Evolutionary conservation across 192 early-diverging fungal genomes (phyloP).

Genomic region (Coemansia sp.): DNA sequence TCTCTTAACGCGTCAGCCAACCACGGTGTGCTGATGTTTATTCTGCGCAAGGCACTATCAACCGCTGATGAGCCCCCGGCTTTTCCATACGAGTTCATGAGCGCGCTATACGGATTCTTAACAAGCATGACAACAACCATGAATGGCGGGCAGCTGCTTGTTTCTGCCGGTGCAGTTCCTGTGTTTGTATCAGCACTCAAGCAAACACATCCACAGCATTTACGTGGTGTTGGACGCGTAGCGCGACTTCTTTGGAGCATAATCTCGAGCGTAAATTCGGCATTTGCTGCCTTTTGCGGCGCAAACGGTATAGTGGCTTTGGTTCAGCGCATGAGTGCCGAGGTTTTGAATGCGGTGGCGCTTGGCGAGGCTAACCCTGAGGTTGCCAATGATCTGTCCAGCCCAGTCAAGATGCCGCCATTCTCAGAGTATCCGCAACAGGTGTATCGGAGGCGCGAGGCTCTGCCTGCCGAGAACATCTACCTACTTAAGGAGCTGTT

Average conservation of each 20-base stretch:
- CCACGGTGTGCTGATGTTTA: slow-evolving; percentile 86
- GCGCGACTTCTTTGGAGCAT: slow-evolving; percentile 82
- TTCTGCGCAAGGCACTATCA: slow-evolving; percentile 72
- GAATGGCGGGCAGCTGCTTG: slow-evolving; percentile 85
- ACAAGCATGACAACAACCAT: slow-evolving; percentile 77
- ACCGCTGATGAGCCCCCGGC: slow-evolving; percentile 47
- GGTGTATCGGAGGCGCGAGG: slow-evolving; percentile 50
- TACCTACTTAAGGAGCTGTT: slow-evolving; percentile 84
- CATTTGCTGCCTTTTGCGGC: slow-evolving; percentile 79
- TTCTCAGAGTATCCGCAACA: slow-evolving; percentile 31
- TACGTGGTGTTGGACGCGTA: slow-evolving; percentile 66
- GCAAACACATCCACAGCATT: slow-evolving; percentile 61
- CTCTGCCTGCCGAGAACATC: slow-evolving; percentile 70
- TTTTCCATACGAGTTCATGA: slow-evolving; percentile 69
- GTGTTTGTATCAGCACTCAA: slow-evolving; percentile 71
- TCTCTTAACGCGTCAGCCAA: slow-evolving; percentile 91
- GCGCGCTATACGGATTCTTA: slow-evolving; percentile 79
- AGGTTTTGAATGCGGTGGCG: slow-evolving; percentile 38
- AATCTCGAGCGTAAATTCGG: slow-evolving; percentile 69
- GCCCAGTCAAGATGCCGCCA: slow-evolving; percentile 30
- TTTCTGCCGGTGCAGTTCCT: slow-evolving; percentile 88
- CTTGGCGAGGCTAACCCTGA: slow-evolving; percentile 30
- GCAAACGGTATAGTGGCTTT: slow-evolving; percentile 79
- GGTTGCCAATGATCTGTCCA: slow-evolving; percentile 36
- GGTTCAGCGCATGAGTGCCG: slow-evolving; percentile 73